Base-by-base conservation (phyloP, 352 stramenopile genomes). In the Pythium rishiriense region DNA sequence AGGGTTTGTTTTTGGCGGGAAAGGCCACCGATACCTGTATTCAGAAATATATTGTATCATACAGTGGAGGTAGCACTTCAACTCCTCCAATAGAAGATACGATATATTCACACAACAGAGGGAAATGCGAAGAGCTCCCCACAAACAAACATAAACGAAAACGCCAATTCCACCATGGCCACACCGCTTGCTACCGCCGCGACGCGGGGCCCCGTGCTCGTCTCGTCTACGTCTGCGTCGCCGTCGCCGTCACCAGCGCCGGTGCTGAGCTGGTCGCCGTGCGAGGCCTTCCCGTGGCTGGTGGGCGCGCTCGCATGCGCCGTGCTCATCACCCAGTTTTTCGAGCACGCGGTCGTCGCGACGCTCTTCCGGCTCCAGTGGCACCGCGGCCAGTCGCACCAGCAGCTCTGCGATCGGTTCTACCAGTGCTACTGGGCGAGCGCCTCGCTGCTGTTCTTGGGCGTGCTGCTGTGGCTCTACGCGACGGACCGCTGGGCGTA, bases 391-490 rank as follows among this genome's bases (percentile, higher is more conserved):
- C 72, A 69, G 49, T 70, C 63, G 45, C 64, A 79, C 41, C 64
- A 61, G 17, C 64, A 74, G 37, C 67, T 90, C n/a, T 66, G 63
- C 11, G 41, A 70, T 28, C 53, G 75, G 33, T 91, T 90, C 64
- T 91, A 93, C 65, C 80, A 83, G 49, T 51, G 65, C 33, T 93
- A 87, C 58, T 93, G 83, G 83, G 63, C 77, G n/a, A 42, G 75
- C 21, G 76, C 74, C 11, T 17, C 83, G n/a, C 51, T 73, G 17
- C 81, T 81, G 48, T 48, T 87, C 24, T 0, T 81, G 25, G 55
- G 50, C 17, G 66, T 73, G 22, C 59, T 67, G 24, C 43, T 87
- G 3, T 93, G 83, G 83, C 72, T 93, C 28, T 87, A 85, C 58
- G 57, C 79, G 17, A 87, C 83, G 4, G 78, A 91, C 31, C 83